Conservation (phyloP, 1,139 yeast genomes). For the Saccharomyces pastorianus region DNA sequence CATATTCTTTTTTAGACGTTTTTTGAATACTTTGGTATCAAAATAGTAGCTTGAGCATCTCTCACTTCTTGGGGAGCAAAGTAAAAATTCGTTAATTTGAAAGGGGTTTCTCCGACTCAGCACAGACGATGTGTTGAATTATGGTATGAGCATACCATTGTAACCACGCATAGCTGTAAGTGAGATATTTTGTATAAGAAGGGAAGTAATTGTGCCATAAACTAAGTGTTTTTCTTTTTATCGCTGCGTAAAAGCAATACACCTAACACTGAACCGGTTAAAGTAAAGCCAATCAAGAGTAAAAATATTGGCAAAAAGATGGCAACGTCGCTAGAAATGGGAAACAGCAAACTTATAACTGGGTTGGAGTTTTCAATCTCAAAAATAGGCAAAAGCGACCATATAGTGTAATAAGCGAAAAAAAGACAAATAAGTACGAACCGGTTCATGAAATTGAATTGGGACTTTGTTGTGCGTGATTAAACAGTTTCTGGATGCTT, state of each 20-base stretch:
- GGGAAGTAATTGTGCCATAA: not conserved
- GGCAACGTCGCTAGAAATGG: conserved; percentile 3
- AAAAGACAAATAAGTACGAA: not conserved
- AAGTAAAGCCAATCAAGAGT: conserved; percentile 3
- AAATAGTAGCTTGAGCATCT: not conserved
- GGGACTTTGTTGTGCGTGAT: not conserved
- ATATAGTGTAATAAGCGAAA: conserved; percentile 3
- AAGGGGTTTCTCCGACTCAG: not conserved
- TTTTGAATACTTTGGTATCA: not conserved
- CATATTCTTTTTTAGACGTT: not conserved
- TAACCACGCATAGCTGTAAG: not conserved
- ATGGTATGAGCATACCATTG: not conserved
- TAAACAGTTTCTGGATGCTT: not conserved
- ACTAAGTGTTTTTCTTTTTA: not conserved
- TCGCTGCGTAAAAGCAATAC: conserved; percentile 1
- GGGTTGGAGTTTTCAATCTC: conserved; percentile 1
- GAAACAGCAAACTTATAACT: conserved; percentile 1
- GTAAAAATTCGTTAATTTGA: not conserved
- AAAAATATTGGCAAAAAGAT: conserved; percentile 3
- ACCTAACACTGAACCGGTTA: conserved; percentile 1
- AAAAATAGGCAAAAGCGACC: conserved; percentile 3
- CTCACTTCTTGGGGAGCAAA: not conserved
- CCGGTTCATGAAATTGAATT: conserved; percentile 2
- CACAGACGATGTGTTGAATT: not conserved
- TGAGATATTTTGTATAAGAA: not conserved